Evolutionary conservation across 345 rosid species (phyloP), one percentile per base, ranked within the genome.

Genomic region (Citrus cavaleriei): DNA sequence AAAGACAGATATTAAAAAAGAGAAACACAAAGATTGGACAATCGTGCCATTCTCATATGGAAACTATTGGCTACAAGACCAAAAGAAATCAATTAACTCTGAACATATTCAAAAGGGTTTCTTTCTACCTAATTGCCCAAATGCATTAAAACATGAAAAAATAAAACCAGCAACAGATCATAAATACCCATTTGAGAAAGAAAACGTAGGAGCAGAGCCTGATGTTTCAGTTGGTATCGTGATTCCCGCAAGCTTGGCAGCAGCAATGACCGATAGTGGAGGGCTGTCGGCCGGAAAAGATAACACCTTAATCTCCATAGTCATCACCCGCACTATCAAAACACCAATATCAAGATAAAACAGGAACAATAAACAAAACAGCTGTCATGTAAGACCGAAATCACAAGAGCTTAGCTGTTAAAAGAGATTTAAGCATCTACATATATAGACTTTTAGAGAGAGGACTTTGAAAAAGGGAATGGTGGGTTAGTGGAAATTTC

Each of bases 181-280:
- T 35, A 75, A 42, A 25, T 89, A 94, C 98, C 97, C 97, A 73
- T 89, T 73, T 22, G 95, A 84, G 82, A 91, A 87, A 46, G 51
- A 46, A 46, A 46, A 46, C 18, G 1, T 46, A 46, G 51, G 18
- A 19, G 22, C 22, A 54, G 58, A 18, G 58, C 58, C 22, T 19
- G 22, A 54, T 16, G 22, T 54, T 16, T 54, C 58, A 54, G n/a
- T 18, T 18, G 22, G 58, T 16, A 54, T 1, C 0, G 22, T 4
- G 58, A 54, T 18, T 16, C 58, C 58, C 7, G 58, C 58, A 54
- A 54, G 58, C 22, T 54, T 54, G 58, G 58, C 2, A 54, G 58
- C 58, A 54, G 22, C 58, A 54, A 54, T 54, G 22, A 54, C 58
- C 6, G 22, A 54, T 5, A 54, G 58, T 7, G 58, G 58, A 54